phyloP scores from a whole-genome alignment of 169 alveolate genomes.

The Plasmodium fragile region DNA sequence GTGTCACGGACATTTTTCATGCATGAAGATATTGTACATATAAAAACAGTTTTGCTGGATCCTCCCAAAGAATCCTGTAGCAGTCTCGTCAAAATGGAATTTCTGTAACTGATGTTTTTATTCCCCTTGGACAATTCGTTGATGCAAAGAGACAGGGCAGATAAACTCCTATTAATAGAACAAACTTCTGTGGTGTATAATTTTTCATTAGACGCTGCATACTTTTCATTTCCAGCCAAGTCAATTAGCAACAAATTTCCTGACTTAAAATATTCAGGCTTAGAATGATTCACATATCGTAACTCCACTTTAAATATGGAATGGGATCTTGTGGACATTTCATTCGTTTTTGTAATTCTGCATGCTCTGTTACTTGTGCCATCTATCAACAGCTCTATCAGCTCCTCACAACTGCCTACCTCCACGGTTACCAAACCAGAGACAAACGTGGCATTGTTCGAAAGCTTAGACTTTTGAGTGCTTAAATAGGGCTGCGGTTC shows the following conservation, averaged over 20 bases:
- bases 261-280: constrained; percentile 36
- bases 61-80: constrained; percentile 81
- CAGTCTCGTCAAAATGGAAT: constrained; percentile 69
- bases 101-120: constrained; percentile 69
- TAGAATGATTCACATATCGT: constrained; percentile 33
- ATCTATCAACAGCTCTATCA: constrained; percentile 81
- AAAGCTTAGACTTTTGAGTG: constrained; percentile 48
- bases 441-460: constrained; percentile 20
- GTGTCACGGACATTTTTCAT: constrained; percentile 79
- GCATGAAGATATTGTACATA: constrained; percentile 83
- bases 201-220: constrained; percentile 79
- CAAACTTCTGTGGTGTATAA: constrained; percentile 82
- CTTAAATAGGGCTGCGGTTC: constrained; percentile 70
- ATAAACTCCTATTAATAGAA: constrained; percentile 82
- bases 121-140: constrained; percentile 81
- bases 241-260: constrained; percentile 61
- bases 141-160: constrained; percentile 81
- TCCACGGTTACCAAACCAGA: constrained; percentile 81
- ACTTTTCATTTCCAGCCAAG: constrained; percentile 81
- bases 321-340: constrained; percentile 88
- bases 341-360: constrained; percentile 86
- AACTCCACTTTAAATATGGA: constrained; percentile 86
- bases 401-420: constrained; percentile 79
- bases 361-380: constrained; percentile 87
- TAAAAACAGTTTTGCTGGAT: constrained; percentile 80